These are phyloP conservation scores for Aspergillus eucalypticola DNA, from an alignment of 2,329 filamentous ascomycete genomes.

Conservation along the genomic window DNA sequence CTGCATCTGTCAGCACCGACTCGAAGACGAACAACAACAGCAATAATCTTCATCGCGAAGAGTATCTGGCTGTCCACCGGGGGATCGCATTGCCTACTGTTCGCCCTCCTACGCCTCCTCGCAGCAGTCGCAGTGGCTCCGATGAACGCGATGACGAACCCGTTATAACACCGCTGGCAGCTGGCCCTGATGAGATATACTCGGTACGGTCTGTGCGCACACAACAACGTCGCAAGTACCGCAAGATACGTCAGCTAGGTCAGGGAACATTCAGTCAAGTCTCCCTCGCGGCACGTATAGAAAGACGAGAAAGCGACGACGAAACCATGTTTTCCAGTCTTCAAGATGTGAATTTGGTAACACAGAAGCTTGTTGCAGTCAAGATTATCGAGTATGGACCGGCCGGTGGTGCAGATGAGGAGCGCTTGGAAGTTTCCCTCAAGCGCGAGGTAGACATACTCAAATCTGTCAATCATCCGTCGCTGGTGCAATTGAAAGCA, in stretches of 20 bases:
- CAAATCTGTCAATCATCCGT: conserved; percentile 83
- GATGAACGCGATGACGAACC: conserved; percentile 53
- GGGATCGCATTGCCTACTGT: conserved; percentile 65
- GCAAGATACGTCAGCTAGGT: conserved; percentile 76
- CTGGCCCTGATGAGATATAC: conserved; percentile 60
- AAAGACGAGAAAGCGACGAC: conserved; percentile 47
- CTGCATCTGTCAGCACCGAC: conserved; percentile 51
- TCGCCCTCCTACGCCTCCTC: conserved; percentile 76
- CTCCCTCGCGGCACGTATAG: conserved; percentile 81
- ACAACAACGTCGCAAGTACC: conserved; percentile 73
- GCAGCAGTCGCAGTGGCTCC: conserved; percentile 64
- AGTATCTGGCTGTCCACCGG: conserved; percentile 75
- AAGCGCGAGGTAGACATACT: conserved; percentile 96
- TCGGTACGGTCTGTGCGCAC: conserved; percentile 67
- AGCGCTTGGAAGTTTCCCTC: conserved; percentile 87
- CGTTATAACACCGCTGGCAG: conserved; percentile 24
- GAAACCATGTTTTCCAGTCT: conserved; percentile 10
- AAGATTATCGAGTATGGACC: conserved; percentile 96
- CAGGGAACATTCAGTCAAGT: conserved; percentile 96
- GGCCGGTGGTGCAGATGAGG: conserved; percentile 87
- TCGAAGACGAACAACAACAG: conserved; percentile 19
- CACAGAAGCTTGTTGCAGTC: conserved; percentile 85
- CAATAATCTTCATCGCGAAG: conserved; percentile 67
- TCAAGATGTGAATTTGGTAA: conserved; percentile 36
- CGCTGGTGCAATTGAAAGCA: conserved; percentile 84